These are phyloP conservation scores for Aegilops sharonensis DNA, from an alignment of 176 grass and related monocot species.

Conservation along the genomic window DNA sequence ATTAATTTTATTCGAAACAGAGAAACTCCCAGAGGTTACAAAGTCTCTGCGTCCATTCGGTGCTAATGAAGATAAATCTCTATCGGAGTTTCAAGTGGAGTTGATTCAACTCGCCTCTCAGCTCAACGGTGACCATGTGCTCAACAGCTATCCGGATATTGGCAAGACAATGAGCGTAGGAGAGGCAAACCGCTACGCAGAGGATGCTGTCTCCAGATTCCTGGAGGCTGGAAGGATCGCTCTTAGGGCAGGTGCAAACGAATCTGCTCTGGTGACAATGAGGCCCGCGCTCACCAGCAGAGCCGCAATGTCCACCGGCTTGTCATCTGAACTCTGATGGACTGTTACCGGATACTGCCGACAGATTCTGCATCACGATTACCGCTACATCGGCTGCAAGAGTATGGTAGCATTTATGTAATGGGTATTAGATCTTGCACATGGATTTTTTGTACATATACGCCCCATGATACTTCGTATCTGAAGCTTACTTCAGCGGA, in stretches of 20 bases:
- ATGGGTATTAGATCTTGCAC: conserved; percentile 6
- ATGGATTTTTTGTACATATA: conserved; percentile 52
- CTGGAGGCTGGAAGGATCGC: conserved; percentile 92
- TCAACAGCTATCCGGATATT: conserved; percentile 97
- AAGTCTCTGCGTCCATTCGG: conserved; percentile 80
- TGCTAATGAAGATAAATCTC: conserved; percentile 70
- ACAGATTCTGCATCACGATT: conserved; percentile 6
- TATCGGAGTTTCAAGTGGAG: conserved; percentile 96
- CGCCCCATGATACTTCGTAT: conserved; percentile 10
- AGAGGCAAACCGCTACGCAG: conserved; percentile 83
- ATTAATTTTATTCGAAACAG: conserved; percentile 33
- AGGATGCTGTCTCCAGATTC: conserved; percentile 92
- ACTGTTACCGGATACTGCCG: not conserved
- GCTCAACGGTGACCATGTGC: conserved; percentile 87
- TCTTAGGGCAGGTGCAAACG: conserved; percentile 85
- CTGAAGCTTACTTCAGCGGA: conserved; percentile 1
- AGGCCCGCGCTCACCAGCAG: conserved; percentile 92
- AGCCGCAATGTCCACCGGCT: conserved; percentile 41
- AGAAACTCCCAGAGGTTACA: conserved; percentile 88
- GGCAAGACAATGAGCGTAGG: conserved; percentile 83
- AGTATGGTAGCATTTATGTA: not conserved
- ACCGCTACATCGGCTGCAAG: not conserved
- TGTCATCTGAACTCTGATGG: conserved; percentile 55
- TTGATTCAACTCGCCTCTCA: conserved; percentile 98
- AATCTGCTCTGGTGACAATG: conserved; percentile 89